Evolutionary conservation across 1,284 basidiomycete species (phyloP), one percentile per base, ranked within the genome.

Genomic region (Chalciporus sp.): DNA sequence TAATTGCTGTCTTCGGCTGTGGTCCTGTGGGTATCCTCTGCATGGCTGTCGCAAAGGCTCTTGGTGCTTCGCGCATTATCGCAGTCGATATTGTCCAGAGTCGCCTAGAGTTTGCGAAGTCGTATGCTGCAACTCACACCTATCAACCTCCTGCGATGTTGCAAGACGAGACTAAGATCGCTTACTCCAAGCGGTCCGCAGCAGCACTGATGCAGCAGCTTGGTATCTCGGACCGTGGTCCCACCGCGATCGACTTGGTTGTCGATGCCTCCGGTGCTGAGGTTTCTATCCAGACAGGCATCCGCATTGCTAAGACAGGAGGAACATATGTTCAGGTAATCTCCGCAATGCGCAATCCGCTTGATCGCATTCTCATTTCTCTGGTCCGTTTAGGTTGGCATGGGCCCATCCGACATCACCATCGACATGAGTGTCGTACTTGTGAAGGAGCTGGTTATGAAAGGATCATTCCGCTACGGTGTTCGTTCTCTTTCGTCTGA

Each of bases 11-110:
- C 55, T 94, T 96, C 63, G 88, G 88, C 26, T 96, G 95, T 56
- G 95, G 96, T 1, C 95, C 95, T 8, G 92, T 98, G 58, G 95
- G 95, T 27, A 79, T 98, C 17, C 83, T 98, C 33, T 90, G 86
- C 68, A 95, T 95, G 86, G 95, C 92, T 4, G 94, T 95, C 20
- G 94, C 94, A 27, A 94, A 89, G 68, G 94, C 93, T 3, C 77
- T 95, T 50, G 94, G 93, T 23, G 94, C 92, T 0, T 78, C 80
- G 37, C 85, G 88, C 49, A 79, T 95, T 56, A 81, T 96, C 55
- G 92, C 86, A 2, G 82, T 96, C 58, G 94, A 99, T 68, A 94
- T 98, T 59, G 84, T 93, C 52, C 77, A 84, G 41, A 75, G 79
- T 46, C 88, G 95, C 45, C 85, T 99, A 47, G 82, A 90, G 42